Base-by-base conservation (phyloP, 2,329 filamentous ascomycete species). In the Ambrosiella beaveri region DNA sequence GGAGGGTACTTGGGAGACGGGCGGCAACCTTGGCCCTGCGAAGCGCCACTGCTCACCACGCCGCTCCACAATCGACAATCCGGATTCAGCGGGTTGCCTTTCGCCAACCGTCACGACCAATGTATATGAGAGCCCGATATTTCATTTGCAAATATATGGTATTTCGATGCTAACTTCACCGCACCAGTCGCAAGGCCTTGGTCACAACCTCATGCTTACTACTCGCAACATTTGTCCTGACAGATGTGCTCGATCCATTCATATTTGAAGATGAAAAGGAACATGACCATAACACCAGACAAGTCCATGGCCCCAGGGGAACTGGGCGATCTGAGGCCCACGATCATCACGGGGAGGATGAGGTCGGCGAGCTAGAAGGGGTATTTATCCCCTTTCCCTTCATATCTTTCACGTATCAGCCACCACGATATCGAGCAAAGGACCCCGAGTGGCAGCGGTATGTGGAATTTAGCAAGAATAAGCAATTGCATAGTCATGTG, bases 361-460 rank as follows among this genome's bases (percentile, higher is more conserved):
- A 74, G 62, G 71, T 72, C 61, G 69, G 71, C 2, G 68, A 70
- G 13, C 63, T 75, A 56, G 69, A 71, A 12, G 71, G 75, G 1
- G 56, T 74, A 4, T 85, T 85, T 61, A 74, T 86, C 7, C 79
- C 82, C 0, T 76, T 85, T 56, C 80, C 80, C 2, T 79, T 80
- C 49, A 80, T 78, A 1, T 78, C 73, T 0, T 73, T 72, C 54
- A 63, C 71, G 59, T 68, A 80, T 15, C 68, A 72, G 13, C 72
- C 74, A 37, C 65, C 68, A 37, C 76, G 75, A 1, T 84, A 82
- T 65, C 72, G 71, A 61, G 74, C 74, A 56, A 71, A 70, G 35
- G 80, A 84, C 63, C 81, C 81, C 2, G 83, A 86, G 66, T 85
- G 79, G 80, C 70, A 73, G 61, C 71, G 73, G 54, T 86, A 82